Base-by-base conservation (phyloP, 495 filamentous ascomycete genomes). In the Opeltia flavorubescens region DNA sequence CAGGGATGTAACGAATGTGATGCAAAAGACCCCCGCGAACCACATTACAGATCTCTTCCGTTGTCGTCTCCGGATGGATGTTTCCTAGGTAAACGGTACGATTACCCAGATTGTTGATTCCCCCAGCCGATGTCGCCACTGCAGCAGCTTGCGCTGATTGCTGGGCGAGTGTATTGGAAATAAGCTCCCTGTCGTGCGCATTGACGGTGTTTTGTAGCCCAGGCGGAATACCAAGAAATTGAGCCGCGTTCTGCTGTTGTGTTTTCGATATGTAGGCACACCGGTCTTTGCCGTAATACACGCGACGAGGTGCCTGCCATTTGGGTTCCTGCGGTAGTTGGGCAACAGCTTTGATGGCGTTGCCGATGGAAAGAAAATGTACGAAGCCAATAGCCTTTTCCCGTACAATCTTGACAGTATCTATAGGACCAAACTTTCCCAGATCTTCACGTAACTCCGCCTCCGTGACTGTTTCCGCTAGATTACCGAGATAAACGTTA, bases 221-320 rank as follows among this genome's bases (percentile, higher is more conserved):
- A n/a, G 91, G 91, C 9, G 91, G 86, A 55, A 98, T 98, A 41
- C 91, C 93, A 8, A 98, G 75, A 61, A 95, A 98, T 66, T 98
- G 91, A 24, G 91, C 91, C 13, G 91, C 91, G 58, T 98, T 98
- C 69, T 98, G 91, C 66, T 98, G 91, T 66, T 98, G 91, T 0
- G 91, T 98, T 75, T 98, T 98, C 35, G 91, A 98, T 30, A 98
- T 89, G 59, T 98, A 98, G 17, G 91, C 91, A 59, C 91, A 98
- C 36, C 91, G 77, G 62, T 98, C 91, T 68, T 98, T 98, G 53
- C 91, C 91, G 52, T 98, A 98, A 70, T 94, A 96, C 9, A 98
- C 93, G 33, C 91, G 84, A 46, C 85, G 81, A 26, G 91, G 91
- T 3, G 89, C 74, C 59, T 95, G 89, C 91, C 91, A 98, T 66